These are phyloP conservation scores for Phytophthora citricola DNA, from an alignment of 352 stramenopile species.

Conservation along the genomic window DNA sequence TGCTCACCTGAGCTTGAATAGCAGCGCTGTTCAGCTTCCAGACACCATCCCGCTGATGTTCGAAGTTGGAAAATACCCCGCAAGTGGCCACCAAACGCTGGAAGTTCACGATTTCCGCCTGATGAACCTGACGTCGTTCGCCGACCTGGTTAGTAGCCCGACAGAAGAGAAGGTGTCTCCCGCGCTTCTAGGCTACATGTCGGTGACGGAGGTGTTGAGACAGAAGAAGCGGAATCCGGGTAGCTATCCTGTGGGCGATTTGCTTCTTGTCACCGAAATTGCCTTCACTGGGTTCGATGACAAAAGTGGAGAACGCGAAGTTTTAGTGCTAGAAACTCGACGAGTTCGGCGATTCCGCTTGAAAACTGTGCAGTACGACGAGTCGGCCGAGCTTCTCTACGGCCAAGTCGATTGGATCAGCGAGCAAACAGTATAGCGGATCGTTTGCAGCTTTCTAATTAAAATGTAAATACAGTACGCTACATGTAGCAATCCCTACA, in stretches of 20 bases:
- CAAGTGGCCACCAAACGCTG: conserved; percentile 19
- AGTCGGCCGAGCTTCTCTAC: conserved; percentile 25
- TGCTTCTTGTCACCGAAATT: conserved; percentile 24
- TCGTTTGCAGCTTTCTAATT: background rate
- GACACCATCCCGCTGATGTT: conserved; percentile 27
- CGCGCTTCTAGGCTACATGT: conserved; percentile 29
- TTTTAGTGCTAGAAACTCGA: conserved; percentile 22
- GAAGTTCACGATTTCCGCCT: conserved; percentile 21
- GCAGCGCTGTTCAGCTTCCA: background rate
- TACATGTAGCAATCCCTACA: background rate
- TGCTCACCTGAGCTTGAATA: conserved; percentile 1
- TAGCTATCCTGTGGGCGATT: conserved; percentile 18
- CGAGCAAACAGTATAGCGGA: conserved; percentile 9
- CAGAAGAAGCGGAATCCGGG: conserved; percentile 14
- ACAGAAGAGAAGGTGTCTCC: background rate
- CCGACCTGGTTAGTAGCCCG: conserved; percentile 1
- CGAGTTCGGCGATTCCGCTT: conserved; percentile 22
- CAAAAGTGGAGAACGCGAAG: conserved; percentile 10
- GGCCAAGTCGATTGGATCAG: conserved; percentile 30
- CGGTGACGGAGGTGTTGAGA: conserved; percentile 19
- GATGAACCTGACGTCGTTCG: conserved; percentile 28
- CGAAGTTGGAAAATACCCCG: conserved; percentile 20
- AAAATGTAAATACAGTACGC: background rate
- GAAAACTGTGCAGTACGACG: conserved; percentile 34
- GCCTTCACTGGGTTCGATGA: conserved; percentile 27